Base-by-base conservation (phyloP, 2,329 filamentous ascomycete species). In the Epichloe glyceriae region DNA sequence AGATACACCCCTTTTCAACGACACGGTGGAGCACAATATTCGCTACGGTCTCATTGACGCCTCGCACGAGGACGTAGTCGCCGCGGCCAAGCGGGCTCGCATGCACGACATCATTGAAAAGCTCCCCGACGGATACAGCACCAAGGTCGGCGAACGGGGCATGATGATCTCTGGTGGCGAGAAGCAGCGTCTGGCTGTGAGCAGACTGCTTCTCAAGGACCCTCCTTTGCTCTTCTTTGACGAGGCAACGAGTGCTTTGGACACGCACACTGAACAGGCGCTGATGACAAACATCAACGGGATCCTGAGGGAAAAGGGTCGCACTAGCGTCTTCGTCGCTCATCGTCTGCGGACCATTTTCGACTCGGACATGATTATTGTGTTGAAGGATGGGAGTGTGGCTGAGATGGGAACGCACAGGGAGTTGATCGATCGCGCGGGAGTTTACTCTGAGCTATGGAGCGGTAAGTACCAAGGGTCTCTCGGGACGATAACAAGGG, bases 161-260 rank as follows among this genome's bases (percentile, higher is more conserved):
- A 83, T 96, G 79, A 96, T 96, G 90, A 95, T 96, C 43, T 94
- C 87, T 1, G 90, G 88, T 2, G 90, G 90, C 34, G 91, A 96
- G 70, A 96, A 96, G 68, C 90, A 96, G 68, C 80, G 90, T 3
- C 72, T 96, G 11, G 91, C 91, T 0, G 81, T 96, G 22, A 88
- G 86, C 26, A 75, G 90, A 42, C 66, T 96, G 39, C 77, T 96
- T 1, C 74, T 96, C 52, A 96, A 96, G 66, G 87, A 96, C 57
- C 88, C 90, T 3, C 88, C 88, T 2, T 69, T 96, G 30, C 71
- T 96, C 1, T 96, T 96, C 76, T 96, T 96, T 59, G 90, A 96
- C 58, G 90, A 96, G 73, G 91, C 90, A 60, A 96, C 90, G 0
- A 91, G 86, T 46, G 90, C 91, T 1, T 73, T 96, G 35, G 90